phyloP scores from a whole-genome alignment of 2,329 filamentous ascomycete genomes.

The Fusarium gaditjirri region DNA sequence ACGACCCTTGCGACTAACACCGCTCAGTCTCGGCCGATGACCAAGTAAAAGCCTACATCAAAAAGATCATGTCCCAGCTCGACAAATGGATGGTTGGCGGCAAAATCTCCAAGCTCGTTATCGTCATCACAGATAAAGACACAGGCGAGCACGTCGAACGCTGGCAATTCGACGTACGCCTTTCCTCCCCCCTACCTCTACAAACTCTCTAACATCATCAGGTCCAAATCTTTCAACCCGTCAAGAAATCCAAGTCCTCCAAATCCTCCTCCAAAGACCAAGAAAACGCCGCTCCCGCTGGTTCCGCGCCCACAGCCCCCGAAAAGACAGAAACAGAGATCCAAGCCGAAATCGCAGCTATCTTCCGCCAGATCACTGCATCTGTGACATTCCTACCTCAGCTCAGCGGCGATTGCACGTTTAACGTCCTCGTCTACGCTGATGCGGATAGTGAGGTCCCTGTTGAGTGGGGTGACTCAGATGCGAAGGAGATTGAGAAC shows the following conservation, averaged over 20 bases:
- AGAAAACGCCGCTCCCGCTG: slow-evolving; percentile 70
- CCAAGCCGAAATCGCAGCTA: slow-evolving; percentile 92
- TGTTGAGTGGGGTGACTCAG: slow-evolving; percentile 98
- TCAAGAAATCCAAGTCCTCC: slow-evolving; percentile 54
- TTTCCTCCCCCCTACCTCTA: not conserved
- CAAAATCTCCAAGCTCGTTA: slow-evolving; percentile 96
- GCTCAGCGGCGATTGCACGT: slow-evolving; percentile 89
- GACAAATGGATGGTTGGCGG: slow-evolving; percentile 98
- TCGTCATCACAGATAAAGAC: slow-evolving; percentile 97
- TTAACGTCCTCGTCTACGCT: slow-evolving; percentile 98
- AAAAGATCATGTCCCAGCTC: slow-evolving; percentile 98
- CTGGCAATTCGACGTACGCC: slow-evolving; percentile 92
- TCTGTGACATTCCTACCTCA: slow-evolving; percentile 97
- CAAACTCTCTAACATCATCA: slow-evolving; percentile 1
- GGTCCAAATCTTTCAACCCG: slow-evolving; percentile 30
- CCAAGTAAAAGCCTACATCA: slow-evolving; percentile 99
- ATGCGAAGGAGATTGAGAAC: slow-evolving; percentile 94
- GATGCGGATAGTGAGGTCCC: slow-evolving; percentile 97
- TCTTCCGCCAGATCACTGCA: slow-evolving; percentile 98
- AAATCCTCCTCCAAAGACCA: slow-evolving; percentile 69
- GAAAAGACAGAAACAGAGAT: slow-evolving; percentile 95
- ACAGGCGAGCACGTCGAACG: slow-evolving; percentile 95
- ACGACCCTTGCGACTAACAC: slow-evolving; percentile 14
- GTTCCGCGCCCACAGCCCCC: slow-evolving; percentile 42
- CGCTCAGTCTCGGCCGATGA: slow-evolving; percentile 85